Evolutionary conservation across 2,329 filamentous ascomycete genomes (phyloP).

Genomic region (Lachnellula arida): DNA sequence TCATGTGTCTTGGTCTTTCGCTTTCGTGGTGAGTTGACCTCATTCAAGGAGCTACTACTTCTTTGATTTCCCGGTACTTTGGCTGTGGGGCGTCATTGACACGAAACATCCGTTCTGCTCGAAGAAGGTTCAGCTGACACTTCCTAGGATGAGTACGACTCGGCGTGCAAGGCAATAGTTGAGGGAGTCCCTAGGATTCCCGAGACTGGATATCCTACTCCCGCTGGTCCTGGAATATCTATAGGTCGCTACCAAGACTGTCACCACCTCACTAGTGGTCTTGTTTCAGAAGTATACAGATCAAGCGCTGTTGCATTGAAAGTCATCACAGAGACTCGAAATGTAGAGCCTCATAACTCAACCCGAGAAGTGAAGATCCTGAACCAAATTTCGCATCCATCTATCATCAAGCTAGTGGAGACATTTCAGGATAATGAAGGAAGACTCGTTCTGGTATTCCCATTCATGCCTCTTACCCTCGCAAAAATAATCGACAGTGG

Average conservation of each 20-base stretch:
- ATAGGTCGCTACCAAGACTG: conserved; percentile 54
- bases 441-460: conserved; percentile 75
- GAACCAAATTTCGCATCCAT: conserved; percentile 48
- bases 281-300: conserved; percentile 81
- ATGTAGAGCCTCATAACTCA: conserved; percentile 78
- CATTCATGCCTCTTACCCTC: conserved; percentile 73
- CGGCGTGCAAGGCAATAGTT: conserved; percentile 36
- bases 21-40: neutral
- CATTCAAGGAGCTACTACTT: no score
- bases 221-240: conserved; percentile 35
- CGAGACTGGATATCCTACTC: conserved; percentile 7
- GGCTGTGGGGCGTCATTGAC: no score
- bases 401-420: conserved; percentile 64
- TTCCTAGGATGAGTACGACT: conserved; percentile 54
- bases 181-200: conserved; percentile 27
- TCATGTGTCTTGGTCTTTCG: neutral
- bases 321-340: conserved; percentile 69
- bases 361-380: conserved; percentile 75
- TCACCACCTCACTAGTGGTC: conserved; percentile 55
- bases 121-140: neutral
- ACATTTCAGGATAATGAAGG: conserved; percentile 68
- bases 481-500: conserved; percentile 56
- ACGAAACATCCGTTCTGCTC: no score
- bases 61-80: no score
- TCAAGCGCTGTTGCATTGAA: conserved; percentile 67